Evolutionary conservation across 176 grass and related monocot species (phyloP).

Genomic region (Musa acuminata): DNA sequence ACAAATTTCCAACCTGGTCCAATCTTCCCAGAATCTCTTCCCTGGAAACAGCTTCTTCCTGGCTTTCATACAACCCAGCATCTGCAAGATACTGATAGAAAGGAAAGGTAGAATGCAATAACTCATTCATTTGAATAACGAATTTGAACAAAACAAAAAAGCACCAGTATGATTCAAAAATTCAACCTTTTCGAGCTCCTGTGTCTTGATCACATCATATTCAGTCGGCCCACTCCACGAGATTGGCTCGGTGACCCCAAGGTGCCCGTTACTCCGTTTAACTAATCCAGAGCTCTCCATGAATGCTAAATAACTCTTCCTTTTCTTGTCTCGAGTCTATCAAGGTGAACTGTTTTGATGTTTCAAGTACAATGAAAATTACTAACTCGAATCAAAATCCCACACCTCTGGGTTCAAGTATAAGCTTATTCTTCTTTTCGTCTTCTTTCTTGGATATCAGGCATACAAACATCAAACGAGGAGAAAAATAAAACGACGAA

Average conservation of each 20-base stretch:
- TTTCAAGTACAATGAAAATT: background rate
- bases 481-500: background rate
- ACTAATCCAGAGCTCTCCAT: conserved; percentile 23
- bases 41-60: conserved; percentile 52
- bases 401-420: background rate
- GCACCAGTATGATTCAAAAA: background rate
- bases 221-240: conserved; percentile 58
- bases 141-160: background rate
- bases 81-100: conserved; percentile 53
- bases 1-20: conserved; percentile 55
- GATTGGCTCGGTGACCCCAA: conserved; percentile 82
- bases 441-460: too few relatives aligned
- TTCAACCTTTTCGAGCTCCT: conserved; percentile 70
- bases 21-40: conserved; percentile 88
- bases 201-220: conserved; percentile 43
- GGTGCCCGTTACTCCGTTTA: conserved; percentile 43
- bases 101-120: background rate
- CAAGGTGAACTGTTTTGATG: background rate
- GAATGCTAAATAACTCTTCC: background rate
- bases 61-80: conserved; percentile 68
- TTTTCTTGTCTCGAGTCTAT: background rate
- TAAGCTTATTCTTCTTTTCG: background rate
- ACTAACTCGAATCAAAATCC: background rate
- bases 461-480: background rate
- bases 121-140: background rate